Base-by-base conservation (phyloP, 2,329 filamentous ascomycete species). In the Pseudogymnoascus sp. region DNA sequence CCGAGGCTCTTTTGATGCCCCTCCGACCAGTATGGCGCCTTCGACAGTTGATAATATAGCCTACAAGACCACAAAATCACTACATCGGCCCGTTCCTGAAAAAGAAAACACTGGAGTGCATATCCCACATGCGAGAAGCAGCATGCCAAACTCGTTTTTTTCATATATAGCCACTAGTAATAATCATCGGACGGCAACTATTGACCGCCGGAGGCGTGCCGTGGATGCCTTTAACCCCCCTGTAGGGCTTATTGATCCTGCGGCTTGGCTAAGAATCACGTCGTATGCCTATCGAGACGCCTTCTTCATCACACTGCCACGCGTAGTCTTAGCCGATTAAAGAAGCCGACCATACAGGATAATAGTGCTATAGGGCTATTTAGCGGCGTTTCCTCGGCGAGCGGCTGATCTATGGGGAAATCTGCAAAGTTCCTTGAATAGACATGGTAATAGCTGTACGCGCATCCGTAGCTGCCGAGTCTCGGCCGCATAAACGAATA, bases 381-480 rank as follows among this genome's bases (percentile, higher is more conserved):
- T 55, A 21, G 49, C 49, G 49, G 49, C 16, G 28, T 55, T 55
- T 55, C 49, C n/a, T 55, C 49, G n/a, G 28, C 28, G 49, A 55
- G 49, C 49, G 28, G 49, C 49, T 55, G 49, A 55, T 55, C 14
- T 9, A 33, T 55, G 28, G 6, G 33, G 49, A 55, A 9, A 33
- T 33, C 49, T 33, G 9, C 49, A 1, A 18, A 18, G 25, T 16
- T 28, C n/a, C 49, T 12, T 55, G 25, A 33, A 31, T 9, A 31
- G n/a, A 55, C 25, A 5, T 18, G 49, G 7, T 55, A 21, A 18
- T 11, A 55, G 1, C 28, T 33, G 5, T 55, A 16, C 5, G 28
- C 25, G 28, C 49, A 55, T 55, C n/a, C 4, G 28, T 21, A 33
- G 49, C n/a, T 55, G 25, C 49, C 9, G 28, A 55, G 33, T 18